Conservation (phyloP, 2,329 filamentous ascomycete genomes). For the Anthostomella pinea region DNA sequence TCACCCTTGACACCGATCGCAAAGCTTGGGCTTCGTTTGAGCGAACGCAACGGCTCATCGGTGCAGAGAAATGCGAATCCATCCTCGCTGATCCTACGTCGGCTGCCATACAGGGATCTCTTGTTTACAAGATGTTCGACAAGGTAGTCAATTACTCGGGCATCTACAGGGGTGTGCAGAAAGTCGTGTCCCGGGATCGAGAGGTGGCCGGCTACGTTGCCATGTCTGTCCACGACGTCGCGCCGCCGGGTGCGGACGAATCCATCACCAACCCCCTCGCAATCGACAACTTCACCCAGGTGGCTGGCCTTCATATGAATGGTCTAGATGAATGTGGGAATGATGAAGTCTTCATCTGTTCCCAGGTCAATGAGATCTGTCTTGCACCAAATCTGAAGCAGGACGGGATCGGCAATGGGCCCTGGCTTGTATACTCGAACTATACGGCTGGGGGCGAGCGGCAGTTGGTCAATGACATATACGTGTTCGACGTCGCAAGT, state of each 20-base stretch:
- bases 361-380: conserved; percentile 8
- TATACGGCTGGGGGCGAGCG: not conserved
- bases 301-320: conserved; percentile 37
- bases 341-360: conserved; percentile 24
- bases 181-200: conserved; percentile 4
- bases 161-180: conserved; percentile 9
- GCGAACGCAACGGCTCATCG: too few relatives aligned
- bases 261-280: not conserved
- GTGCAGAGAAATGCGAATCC: too few relatives aligned
- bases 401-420: conserved; percentile 11
- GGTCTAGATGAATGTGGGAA: conserved; percentile 22
- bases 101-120: conserved; percentile 3
- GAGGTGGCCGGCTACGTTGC: conserved; percentile 8
- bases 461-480: not conserved
- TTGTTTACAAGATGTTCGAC: conserved; percentile 13
- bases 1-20: too few relatives aligned
- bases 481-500: not conserved
- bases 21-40: too few relatives aligned
- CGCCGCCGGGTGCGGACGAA: conserved; percentile 4
- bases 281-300: conserved; percentile 33
- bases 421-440: conserved; percentile 6
- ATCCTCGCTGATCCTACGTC: conserved; percentile 1
- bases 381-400: conserved; percentile 17
- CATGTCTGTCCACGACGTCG: not conserved
- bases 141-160: conserved; percentile 9